These are phyloP conservation scores for Vitis vinifera DNA, from an alignment of 164 flowering plant species.

Conservation along the genomic window ASM3070453v1 NC_081817.1:763001-763500, in stretches of 20 bases:
- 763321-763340: too few relatives aligned
- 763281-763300: too few relatives aligned
- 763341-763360: too few relatives aligned
- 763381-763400: too few relatives aligned
- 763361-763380: too few relatives aligned
- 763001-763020: not conserved
- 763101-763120: slow-evolving; percentile 80
- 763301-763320: too few relatives aligned
- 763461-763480: not conserved
- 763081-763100: slow-evolving; percentile 79
- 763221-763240: too few relatives aligned
- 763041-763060: not conserved
- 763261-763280: too few relatives aligned
- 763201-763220: slow-evolving; percentile 5
- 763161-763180: slow-evolving; percentile 98
- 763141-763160: slow-evolving; percentile 94
- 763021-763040: not conserved
- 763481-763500: not conserved
- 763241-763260: too few relatives aligned
- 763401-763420: too few relatives aligned
- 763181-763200: slow-evolving; percentile 95
- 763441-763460: too few relatives aligned
- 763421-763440: too few relatives aligned
- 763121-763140: slow-evolving; percentile 91
- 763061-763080: not conserved